These are phyloP conservation scores for Epichloe hybrida DNA, from an alignment of 2,329 filamentous ascomycete species.

Conservation along the genomic window DNA sequence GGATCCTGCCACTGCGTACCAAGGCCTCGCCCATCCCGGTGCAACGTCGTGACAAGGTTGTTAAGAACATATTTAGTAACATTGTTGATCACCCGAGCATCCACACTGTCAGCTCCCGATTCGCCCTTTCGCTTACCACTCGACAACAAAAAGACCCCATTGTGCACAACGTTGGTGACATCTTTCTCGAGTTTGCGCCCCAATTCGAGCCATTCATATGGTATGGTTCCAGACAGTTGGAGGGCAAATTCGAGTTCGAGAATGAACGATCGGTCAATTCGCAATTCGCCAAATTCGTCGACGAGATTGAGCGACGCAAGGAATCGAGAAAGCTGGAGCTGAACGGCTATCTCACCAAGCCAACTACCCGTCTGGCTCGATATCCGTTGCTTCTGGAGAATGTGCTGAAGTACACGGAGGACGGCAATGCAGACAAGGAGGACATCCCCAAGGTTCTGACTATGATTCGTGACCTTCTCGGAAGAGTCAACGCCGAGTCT, in stretches of 20 bases:
- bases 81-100: constrained; percentile 74
- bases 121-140: constrained; percentile 78
- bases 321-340: constrained; percentile 93
- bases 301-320: constrained; percentile 90
- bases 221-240: constrained; percentile 90
- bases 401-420: constrained; percentile 80
- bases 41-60: constrained; percentile 75
- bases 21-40: constrained; percentile 79
- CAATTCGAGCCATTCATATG: constrained; percentile 92
- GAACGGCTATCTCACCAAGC: constrained; percentile 95
- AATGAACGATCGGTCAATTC: constrained; percentile 82
- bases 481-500: constrained; percentile 83
- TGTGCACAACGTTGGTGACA: constrained; percentile 80
- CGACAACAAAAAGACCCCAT: constrained; percentile 84
- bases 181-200: constrained; percentile 84
- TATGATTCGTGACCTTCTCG: constrained; percentile 76
- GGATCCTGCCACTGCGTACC: constrained; percentile 83
- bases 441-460: constrained; percentile 83
- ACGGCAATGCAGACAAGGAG: constrained; percentile 77
- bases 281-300: constrained; percentile 79
- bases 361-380: constrained; percentile 84
- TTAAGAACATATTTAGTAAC: constrained; percentile 90
- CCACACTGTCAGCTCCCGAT: constrained; percentile 75
- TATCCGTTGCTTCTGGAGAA: constrained; percentile 88
- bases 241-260: constrained; percentile 96